These are phyloP conservation scores for Botrytis pseudocinerea DNA, from an alignment of 2,329 filamentous ascomycete species.

Conservation along the genomic window DNA sequence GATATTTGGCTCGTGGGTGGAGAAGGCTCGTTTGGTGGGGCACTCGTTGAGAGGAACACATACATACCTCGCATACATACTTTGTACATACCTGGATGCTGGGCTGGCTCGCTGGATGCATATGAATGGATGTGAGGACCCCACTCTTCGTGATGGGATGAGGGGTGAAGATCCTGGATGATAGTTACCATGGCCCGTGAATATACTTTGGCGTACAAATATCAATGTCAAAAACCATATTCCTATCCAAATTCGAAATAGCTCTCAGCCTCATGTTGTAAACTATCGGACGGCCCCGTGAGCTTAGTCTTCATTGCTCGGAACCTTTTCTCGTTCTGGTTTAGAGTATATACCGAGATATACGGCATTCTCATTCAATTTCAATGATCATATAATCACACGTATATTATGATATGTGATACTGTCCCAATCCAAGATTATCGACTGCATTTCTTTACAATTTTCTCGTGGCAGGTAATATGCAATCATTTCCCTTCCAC, in stretches of 20 bases:
- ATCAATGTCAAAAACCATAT: background rate
- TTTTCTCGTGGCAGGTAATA: background rate
- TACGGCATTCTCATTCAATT: background rate
- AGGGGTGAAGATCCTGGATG: background rate
- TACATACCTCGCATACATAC: too few species aligned
- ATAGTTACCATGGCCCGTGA: background rate
- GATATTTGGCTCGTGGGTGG: constrained; percentile 5
- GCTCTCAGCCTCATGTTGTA: background rate
- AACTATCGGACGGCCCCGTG: background rate
- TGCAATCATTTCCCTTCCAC: background rate
- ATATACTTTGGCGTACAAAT: background rate
- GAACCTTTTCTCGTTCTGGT: background rate
- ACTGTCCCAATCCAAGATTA: background rate
- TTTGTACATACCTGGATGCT: too few species aligned
- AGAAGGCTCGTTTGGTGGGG: background rate
- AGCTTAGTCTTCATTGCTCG: background rate
- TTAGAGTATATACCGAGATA: background rate
- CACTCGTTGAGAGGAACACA: constrained; percentile 4
- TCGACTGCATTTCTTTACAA: background rate
- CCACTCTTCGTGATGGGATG: background rate
- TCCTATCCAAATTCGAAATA: background rate
- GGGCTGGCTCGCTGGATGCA: background rate
- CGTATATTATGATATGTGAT: background rate
- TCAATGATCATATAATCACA: background rate
- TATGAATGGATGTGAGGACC: background rate